Conservation (phyloP, 441 rosid genomes). For the Capsella rubella region DNA sequence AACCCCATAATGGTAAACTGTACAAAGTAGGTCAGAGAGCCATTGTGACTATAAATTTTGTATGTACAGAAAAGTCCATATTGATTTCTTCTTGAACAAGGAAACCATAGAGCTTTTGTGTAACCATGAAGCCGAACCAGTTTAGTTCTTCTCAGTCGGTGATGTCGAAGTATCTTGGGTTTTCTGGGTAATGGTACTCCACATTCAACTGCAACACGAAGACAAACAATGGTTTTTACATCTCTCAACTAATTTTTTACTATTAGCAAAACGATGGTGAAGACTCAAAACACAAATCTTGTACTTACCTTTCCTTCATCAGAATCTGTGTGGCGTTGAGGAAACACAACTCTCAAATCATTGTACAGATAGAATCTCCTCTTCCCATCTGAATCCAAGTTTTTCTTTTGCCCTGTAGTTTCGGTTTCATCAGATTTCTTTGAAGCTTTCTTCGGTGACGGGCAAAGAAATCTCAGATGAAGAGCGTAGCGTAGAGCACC, state of each 20-base stretch:
- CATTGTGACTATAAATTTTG: constrained; percentile 12
- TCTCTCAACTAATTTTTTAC: not conserved
- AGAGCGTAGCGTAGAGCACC: constrained; percentile 93
- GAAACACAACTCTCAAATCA: constrained; percentile 91
- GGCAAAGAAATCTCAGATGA: constrained; percentile 88
- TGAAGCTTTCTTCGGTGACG: constrained; percentile 61
- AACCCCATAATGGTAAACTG: constrained; percentile 17
- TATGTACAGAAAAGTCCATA: constrained; percentile 35
- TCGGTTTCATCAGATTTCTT: constrained; percentile 54
- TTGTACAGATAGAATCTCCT: constrained; percentile 89
- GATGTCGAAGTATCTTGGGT: constrained; percentile 89
- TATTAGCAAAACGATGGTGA: constrained; percentile 4
- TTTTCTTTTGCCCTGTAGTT: constrained; percentile 49
- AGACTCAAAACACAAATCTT: constrained; percentile 24
- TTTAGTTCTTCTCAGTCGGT: constrained; percentile 53
- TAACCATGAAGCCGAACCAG: constrained; percentile 25
- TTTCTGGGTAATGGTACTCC: constrained; percentile 90
- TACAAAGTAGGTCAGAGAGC: constrained; percentile 35
- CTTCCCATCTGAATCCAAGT: constrained; percentile 53
- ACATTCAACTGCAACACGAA: constrained; percentile 75
- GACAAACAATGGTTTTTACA: not conserved
- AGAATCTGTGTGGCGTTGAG: constrained; percentile 94
- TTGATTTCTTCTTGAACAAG: constrained; percentile 21
- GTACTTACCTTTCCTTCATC: constrained; percentile 94
- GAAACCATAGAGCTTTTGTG: constrained; percentile 18